These are phyloP conservation scores for Cryptosporidium ryanae DNA, from an alignment of 169 alveolate genomes.

Conservation along the genomic window DNA sequence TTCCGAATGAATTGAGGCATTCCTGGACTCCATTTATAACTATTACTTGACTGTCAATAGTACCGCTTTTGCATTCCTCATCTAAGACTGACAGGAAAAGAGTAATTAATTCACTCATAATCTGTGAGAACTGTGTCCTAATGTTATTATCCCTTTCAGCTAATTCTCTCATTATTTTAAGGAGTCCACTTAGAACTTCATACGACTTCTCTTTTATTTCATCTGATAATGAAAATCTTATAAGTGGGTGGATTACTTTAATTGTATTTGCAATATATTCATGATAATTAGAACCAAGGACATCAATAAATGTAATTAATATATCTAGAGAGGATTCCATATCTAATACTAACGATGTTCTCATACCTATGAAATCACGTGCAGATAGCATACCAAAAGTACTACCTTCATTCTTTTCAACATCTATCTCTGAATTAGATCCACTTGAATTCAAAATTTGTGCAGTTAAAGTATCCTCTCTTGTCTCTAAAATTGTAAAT, in stretches of 20 bases:
- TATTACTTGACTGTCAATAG: slow-evolving; percentile 63
- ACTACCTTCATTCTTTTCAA: slow-evolving; percentile 12
- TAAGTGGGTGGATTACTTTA: slow-evolving; percentile 61
- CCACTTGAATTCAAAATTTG: slow-evolving; percentile 35
- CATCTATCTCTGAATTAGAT: slow-evolving; percentile 14
- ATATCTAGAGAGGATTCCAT: slow-evolving; percentile 72
- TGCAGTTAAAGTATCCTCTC: slow-evolving; percentile 46
- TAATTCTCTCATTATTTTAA: slow-evolving; percentile 52
- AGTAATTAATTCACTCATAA: slow-evolving; percentile 43
- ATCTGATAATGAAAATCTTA: slow-evolving; percentile 67
- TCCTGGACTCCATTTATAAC: slow-evolving; percentile 57
- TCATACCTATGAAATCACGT: slow-evolving; percentile 66
- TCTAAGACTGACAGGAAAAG: slow-evolving; percentile 50
- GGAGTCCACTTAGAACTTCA: slow-evolving; percentile 58
- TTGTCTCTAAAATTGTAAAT: slow-evolving; percentile 36
- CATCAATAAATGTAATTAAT: slow-evolving; percentile 59
- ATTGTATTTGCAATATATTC: slow-evolving; percentile 64
- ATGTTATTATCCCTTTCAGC: slow-evolving; percentile 51
- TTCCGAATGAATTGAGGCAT: slow-evolving; percentile 67
- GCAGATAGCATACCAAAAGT: slow-evolving; percentile 53
- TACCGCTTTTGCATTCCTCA: slow-evolving; percentile 63
- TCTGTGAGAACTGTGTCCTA: slow-evolving; percentile 41
- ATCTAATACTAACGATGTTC: slow-evolving; percentile 57
- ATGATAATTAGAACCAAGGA: slow-evolving; percentile 40
- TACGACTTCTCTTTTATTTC: slow-evolving; percentile 71